Evolutionary conservation across 768 basidiomycete species (phyloP).

Genomic region (Lyophyllum decastes): DNA sequence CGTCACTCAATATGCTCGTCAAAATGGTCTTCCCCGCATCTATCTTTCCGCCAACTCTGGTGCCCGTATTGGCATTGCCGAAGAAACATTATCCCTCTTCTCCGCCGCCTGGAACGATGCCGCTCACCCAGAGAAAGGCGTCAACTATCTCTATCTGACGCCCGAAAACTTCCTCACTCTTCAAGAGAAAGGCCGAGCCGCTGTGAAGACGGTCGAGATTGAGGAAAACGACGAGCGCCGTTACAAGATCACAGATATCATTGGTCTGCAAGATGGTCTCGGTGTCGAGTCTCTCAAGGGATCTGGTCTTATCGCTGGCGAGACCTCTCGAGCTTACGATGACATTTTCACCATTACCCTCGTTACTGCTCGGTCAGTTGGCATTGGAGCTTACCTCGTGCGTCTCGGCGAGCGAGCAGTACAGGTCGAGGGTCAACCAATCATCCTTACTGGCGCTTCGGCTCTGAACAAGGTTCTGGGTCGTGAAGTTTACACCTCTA

Average conservation of each 20-base stretch:
- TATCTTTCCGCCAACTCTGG: slow-evolving; percentile 99
- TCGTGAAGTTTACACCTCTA: slow-evolving; percentile 98
- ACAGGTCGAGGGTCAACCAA: slow-evolving; percentile 98
- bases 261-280: slow-evolving; percentile 95
- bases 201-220: slow-evolving; percentile 82
- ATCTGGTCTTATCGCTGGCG: slow-evolving; percentile 97
- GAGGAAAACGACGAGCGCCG: slow-evolving; percentile 85
- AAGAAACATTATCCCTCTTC: slow-evolving; percentile 87
- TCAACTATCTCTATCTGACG: slow-evolving; percentile 95
- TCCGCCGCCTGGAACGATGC: slow-evolving; percentile 89
- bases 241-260: slow-evolving; percentile 94
- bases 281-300: slow-evolving; percentile 96
- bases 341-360: slow-evolving; percentile 99
- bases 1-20: slow-evolving; percentile 90
- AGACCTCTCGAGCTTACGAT: slow-evolving; percentile 97
- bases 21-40: slow-evolving; percentile 86
- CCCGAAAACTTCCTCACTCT: slow-evolving; percentile 88
- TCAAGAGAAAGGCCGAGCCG: slow-evolving; percentile 78
- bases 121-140: slow-evolving; percentile 87
- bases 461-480: slow-evolving; percentile 99
- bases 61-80: slow-evolving; percentile 93
- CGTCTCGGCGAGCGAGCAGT: slow-evolving; percentile 97
- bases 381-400: slow-evolving; percentile 98
- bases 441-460: slow-evolving; percentile 95
- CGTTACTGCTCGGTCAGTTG: slow-evolving; percentile 97